Base-by-base conservation (phyloP, 2,329 filamentous ascomycete species). In the Colletotrichum shisoi region DNA sequence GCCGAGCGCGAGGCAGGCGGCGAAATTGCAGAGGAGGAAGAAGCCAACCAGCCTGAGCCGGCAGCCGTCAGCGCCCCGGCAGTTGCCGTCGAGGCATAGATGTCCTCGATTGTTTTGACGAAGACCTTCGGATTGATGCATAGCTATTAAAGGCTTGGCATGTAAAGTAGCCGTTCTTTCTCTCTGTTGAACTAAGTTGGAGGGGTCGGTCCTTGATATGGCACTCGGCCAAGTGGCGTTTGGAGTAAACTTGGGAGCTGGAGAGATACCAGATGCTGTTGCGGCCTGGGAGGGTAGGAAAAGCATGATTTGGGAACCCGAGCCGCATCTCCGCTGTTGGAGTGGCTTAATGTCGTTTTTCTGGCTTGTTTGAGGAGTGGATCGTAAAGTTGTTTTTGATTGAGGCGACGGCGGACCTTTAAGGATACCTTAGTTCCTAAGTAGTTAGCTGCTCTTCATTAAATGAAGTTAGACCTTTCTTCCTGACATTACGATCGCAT, bases 1-100 rank as follows among this genome's bases (percentile, higher is more conserved):
- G 95, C 95, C 0, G 95, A 98, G 82, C 83, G 84, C 44, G 87
- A 89, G 76, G 87, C 87, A 51, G 87, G 87, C 66, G 87, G 87
- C 57, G 86, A 89, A 76, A 87, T 87, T 62, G 85, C 83, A 13
- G 77, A 80, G 66, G 80, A 85, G 54, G 78, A 83, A 67, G 79
- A 82, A 71, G 77, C 79, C 8, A 70, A 72, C 52, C 73, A 78
- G 57, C 77, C 77, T 15, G 73, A 77, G 60, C 74, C 72, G 4
- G 75, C 77, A 21, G 63, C 67, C 19, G 57, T 69, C 19, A 65
- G 69, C 24, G 69, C 71, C 11, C 63, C 62, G 8, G 63, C 70
- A 4, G 79, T 81, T 42, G 73, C 79, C 44, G 79, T 81, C 37
- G 78, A 76, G 60, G 79, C 79, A 52, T 81, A 59, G 37, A 54